Evolutionary conservation across 495 filamentous ascomycete species (phyloP), one percentile per base, ranked within the genome.

Genomic region (Neurospora sublineolata): DNA sequence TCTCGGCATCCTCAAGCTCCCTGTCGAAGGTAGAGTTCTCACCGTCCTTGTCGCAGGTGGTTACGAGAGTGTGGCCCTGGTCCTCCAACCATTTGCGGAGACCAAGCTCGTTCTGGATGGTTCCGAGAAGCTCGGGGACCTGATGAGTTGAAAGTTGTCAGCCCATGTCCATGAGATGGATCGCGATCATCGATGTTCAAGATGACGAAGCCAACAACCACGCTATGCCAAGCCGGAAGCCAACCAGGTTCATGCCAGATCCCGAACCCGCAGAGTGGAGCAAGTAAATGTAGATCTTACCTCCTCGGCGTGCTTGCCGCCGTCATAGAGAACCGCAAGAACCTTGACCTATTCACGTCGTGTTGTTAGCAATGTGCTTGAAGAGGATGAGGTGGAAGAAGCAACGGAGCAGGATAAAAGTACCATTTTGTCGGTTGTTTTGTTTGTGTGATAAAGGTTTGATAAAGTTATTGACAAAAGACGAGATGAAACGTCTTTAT

Each of bases 81-180:
- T 93, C 92, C 84, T 98, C 95, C 74, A 99, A 87, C 95, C 95
- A 99, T 83, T 95, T 93, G 74, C 95, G 88, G 78, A 99, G 82
- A 69, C 95, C 95, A 70, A 99, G 92, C 87, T 99, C 95, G 82
- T 98, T 98, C 86, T 99, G 94, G 69, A 92, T 97, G 58, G 94
- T 97, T 77, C 95, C 95, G 71, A 99, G 90, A 70, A 99, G 88
- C 74, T 86, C 86, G 69, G 94, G 94, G 76, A 94, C 92, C 79
- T 97, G 71, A 33, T 42, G 68, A 52, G 37, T 18, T 68, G 37
- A 36, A 27, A 64, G 20, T 20, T 44, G 71, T 70, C 64, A 70
- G 69, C 52, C 14, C 14, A 30, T 36, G 23, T 27, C 46, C 20
- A 58, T 58, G 41, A 44, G 41, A 44, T 44, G 18, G 41, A 40